A percentile compares a stretch with the other conserved stretches of the same genome.
phyloP scores from a whole-genome alignment of 805 yeast species.

The Nakazawaea ishiwadae region DNA sequence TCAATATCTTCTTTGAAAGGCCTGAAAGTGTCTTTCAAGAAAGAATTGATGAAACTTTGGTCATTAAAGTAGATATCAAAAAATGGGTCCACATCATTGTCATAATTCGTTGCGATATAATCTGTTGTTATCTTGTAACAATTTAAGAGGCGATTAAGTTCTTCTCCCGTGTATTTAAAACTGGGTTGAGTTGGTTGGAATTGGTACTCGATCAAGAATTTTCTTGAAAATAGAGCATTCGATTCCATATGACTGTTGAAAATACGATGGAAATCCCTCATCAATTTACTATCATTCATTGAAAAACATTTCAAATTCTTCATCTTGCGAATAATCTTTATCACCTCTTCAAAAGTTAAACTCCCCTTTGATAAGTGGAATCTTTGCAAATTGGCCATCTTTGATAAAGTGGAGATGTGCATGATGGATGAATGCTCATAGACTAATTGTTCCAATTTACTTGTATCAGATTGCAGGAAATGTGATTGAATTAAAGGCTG shows the following conservation, averaged over 20 bases:
- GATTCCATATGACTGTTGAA: constrained; percentile 11
- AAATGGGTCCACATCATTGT: constrained; percentile 12
- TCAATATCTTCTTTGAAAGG: constrained; percentile 14
- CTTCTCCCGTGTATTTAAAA: constrained; percentile 9
- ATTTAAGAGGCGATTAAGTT: constrained; percentile 4
- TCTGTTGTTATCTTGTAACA: constrained; percentile 9
- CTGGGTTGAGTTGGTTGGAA: constrained; percentile 13
- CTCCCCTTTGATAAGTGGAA: constrained; percentile 11
- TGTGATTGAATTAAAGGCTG: not conserved
- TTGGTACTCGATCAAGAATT: constrained; percentile 10
- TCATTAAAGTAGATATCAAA: constrained; percentile 10
- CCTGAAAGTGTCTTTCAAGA: constrained; percentile 8
- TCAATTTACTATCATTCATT: constrained; percentile 10
- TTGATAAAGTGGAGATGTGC: not conserved
- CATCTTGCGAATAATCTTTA: not conserved
- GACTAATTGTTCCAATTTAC: constrained; percentile 5
- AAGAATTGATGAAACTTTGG: constrained; percentile 9
- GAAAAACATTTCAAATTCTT: constrained; percentile 7
- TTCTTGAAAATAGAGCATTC: constrained; percentile 10
- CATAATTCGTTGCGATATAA: constrained; percentile 1
- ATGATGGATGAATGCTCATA: constrained; percentile 8
- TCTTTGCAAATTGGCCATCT: constrained; percentile 6
- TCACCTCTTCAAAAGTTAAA: constrained; percentile 4
- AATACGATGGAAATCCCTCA: constrained; percentile 11
- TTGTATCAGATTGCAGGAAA: constrained; percentile 1